A percentile compares a stretch with the other conserved stretches of the same genome.
phyloP scores from a whole-genome alignment of 2,329 filamentous ascomycete species.

The Epichloe bromicola region DNA sequence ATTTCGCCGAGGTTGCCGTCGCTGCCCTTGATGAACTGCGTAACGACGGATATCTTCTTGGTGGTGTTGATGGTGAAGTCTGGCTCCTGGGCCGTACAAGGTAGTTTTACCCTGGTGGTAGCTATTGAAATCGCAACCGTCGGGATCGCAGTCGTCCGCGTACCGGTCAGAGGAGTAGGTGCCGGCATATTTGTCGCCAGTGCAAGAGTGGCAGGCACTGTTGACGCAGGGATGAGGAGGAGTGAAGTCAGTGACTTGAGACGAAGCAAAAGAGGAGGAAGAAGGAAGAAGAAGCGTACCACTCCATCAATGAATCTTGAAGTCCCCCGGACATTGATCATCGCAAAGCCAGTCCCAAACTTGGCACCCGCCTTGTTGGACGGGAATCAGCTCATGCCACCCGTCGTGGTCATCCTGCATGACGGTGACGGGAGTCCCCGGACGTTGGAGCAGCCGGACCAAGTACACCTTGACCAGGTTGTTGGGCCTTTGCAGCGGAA shows the following conservation, averaged over 20 bases:
- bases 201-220: constrained; percentile 37
- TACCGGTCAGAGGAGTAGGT: constrained; percentile 41
- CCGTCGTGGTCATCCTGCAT: constrained; percentile 28
- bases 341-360: constrained; percentile 47
- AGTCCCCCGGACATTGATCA: constrained; percentile 37
- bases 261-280: not conserved
- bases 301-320: not conserved
- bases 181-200: constrained; percentile 37
- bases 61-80: constrained; percentile 45
- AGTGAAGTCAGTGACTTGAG: constrained; percentile 27
- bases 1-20: constrained; percentile 45
- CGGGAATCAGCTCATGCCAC: constrained; percentile 34
- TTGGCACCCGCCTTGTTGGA: constrained; percentile 41
- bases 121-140: constrained; percentile 58
- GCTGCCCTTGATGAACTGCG: constrained; percentile 42
- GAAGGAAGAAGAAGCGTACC: not conserved
- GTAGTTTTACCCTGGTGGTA: constrained; percentile 51
- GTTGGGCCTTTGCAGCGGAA: constrained; percentile 27
- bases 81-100: constrained; percentile 47
- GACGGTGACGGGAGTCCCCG: constrained; percentile 30
- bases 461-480: constrained; percentile 40
- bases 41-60: constrained; percentile 50
- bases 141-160: constrained; percentile 50
- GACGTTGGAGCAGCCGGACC: constrained; percentile 36
- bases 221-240: constrained; percentile 51